Evolutionary conservation across 2,329 filamentous ascomycete genomes (phyloP).

Genomic region (Emericellopsis cladophorae): DNA sequence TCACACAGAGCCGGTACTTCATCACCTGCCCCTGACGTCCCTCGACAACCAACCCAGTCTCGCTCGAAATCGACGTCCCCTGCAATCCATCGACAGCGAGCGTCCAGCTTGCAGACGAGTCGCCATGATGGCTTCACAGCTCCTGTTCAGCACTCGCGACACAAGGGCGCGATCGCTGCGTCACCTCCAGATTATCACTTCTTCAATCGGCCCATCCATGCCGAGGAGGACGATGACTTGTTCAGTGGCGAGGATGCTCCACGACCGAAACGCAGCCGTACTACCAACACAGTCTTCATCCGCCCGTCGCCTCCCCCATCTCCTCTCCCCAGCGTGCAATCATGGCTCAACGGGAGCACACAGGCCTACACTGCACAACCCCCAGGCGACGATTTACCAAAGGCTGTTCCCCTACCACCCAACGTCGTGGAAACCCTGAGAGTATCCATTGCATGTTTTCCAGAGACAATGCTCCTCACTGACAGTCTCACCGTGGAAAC

Average conservation of each 20-base stretch:
- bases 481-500: constrained; percentile 44
- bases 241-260: background rate
- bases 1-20: too few relatives aligned
- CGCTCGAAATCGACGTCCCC: background rate
- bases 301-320: constrained; percentile 20
- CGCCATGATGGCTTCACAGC: background rate
- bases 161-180: too few relatives aligned
- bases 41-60: background rate
- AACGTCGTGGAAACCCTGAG: constrained; percentile 41
- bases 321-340: constrained; percentile 19
- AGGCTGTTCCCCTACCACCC: constrained; percentile 33
- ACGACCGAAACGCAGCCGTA: background rate
- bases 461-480: constrained; percentile 44
- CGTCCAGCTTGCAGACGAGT: constrained; percentile 1
- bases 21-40: background rate
- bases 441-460: constrained; percentile 42
- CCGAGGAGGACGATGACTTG: background rate
- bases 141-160: too few relatives aligned
- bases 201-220: too few relatives aligned
- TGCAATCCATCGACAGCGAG: background rate
- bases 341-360: constrained; percentile 19
- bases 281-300: constrained; percentile 12
- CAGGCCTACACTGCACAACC: constrained; percentile 15
- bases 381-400: constrained; percentile 20
- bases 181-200: too few relatives aligned